Evolutionary conservation across 371 early-diverging fungal genomes (phyloP).

Genomic region (Mucor indicus): DNA sequence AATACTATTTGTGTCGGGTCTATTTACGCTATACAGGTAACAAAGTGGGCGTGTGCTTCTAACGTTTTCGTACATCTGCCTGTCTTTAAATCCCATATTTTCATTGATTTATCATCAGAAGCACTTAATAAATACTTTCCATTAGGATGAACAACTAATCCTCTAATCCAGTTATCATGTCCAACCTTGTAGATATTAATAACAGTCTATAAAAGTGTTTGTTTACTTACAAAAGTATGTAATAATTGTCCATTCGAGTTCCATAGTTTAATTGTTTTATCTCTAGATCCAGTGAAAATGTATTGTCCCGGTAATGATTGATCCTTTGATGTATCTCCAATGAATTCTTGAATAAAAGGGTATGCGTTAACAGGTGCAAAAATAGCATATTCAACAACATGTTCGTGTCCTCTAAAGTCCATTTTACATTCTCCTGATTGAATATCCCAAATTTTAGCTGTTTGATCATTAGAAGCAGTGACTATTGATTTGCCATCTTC

Average conservation of each 20-base stretch:
- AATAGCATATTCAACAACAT: conserved; percentile 84
- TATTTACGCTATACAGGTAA: conserved; percentile 65
- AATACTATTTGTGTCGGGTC: too few species aligned
- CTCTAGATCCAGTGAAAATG: conserved; percentile 79
- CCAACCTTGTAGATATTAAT: conserved; percentile 55
- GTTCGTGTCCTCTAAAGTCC: conserved; percentile 84
- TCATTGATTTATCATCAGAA: conserved; percentile 81
- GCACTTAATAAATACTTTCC: conserved; percentile 75
- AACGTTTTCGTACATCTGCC: conserved; percentile 75
- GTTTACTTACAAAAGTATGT: conserved; percentile 60
- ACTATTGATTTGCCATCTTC: conserved; percentile 70
- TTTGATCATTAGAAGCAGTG: conserved; percentile 81
- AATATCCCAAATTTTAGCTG: conserved; percentile 79
- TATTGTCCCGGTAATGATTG: conserved; percentile 63
- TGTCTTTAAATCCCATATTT: conserved; percentile 84
- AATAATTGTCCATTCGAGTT: conserved; percentile 71
- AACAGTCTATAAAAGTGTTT: not conserved
- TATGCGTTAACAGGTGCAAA: conserved; percentile 71
- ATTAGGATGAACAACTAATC: conserved; percentile 72
- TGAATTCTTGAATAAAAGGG: conserved; percentile 59
- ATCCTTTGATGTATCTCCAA: conserved; percentile 28
- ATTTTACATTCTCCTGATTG: conserved; percentile 64
- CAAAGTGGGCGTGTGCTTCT: conserved; percentile 86
- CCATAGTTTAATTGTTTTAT: conserved; percentile 86
- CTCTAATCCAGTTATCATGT: conserved; percentile 93